phyloP scores from a whole-genome alignment of 176 grass and related monocot species.

The Phoenix roebelenii region DNA sequence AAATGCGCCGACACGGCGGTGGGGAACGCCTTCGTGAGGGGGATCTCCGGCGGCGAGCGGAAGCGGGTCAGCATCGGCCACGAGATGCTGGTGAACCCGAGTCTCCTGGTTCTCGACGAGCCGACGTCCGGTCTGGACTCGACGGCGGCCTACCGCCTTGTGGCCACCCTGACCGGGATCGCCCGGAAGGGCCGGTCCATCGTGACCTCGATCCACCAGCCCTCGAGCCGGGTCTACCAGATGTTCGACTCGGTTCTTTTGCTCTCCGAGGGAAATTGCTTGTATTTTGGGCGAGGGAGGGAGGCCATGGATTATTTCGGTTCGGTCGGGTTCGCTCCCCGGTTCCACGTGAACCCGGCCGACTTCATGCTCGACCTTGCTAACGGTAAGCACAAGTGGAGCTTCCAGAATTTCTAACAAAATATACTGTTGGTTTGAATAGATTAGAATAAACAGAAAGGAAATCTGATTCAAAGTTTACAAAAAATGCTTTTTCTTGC shows the following conservation, averaged over 20 bases:
- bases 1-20: conserved; percentile 73
- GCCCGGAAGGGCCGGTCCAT: conserved; percentile 51
- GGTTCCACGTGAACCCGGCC: conserved; percentile 78
- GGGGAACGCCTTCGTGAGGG: conserved; percentile 80
- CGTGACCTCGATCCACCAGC: conserved; percentile 80
- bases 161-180: conserved; percentile 38
- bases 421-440: too few relatives aligned
- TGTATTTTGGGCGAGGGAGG: conserved; percentile 49
- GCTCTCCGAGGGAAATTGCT: conserved; percentile 56
- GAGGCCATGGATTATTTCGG: conserved; percentile 87
- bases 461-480: too few relatives aligned
- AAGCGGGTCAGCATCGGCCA: conserved; percentile 97
- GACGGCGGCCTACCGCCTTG: conserved; percentile 52
- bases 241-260: conserved; percentile 80
- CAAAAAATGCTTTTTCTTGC: too few relatives aligned
- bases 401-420: too few relatives aligned
- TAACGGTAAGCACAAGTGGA: conserved; percentile 41
- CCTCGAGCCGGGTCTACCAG: conserved; percentile 68
- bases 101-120: conserved; percentile 80
- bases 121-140: conserved; percentile 96
- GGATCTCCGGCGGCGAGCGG: conserved; percentile 77
- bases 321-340: conserved; percentile 39
- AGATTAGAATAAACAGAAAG: too few relatives aligned
- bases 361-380: conserved; percentile 99
- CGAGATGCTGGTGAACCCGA: conserved; percentile 91